Evolutionary conservation across 345 rosid species (phyloP), one percentile per base, ranked within the genome.

Genomic region (Salix arbutifolia): DNA sequence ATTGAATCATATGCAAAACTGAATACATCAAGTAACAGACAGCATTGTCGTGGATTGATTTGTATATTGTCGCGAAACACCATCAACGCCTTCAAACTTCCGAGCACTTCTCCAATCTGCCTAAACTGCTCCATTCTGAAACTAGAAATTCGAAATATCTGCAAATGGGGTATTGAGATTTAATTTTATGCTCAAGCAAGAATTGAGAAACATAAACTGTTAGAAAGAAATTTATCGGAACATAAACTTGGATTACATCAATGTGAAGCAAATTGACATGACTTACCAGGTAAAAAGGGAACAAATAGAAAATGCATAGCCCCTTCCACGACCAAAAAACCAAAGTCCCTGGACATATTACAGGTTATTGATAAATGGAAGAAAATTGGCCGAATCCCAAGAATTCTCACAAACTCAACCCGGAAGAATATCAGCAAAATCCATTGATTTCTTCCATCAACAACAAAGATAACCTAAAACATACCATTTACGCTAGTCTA

Each of bases 21-120:
- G 78, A 69, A 81, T 9, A 77, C 23, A 52, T 81, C 81, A 18
- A 77, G 30, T 78, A 81, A 62, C 38, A 81, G 64, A 14, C 30
- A 62, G 71, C 84, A 77, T 40, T 81, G 78, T 67, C 84, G 71
- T 64, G 71, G 78, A 74, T 81, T 81, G 78, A 77, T 77, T 70
- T 69, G 68, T 21, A 81, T 77, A 64, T 65, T 74, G 64, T 74
- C 81, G 1, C 76, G 76, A 70, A 81, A 81, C 21, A 74, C 65
- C 84, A 77, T 81, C 46, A 74, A 42, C 14, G 78, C 78, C 72
- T 74, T 81, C 72, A 81, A 21, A 44, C 81, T 65, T 37, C 84
- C 84, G 14, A 81, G 35, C 19, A 56, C 73, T 46, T 81, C 81
- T 25, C 84, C 84, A 13, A 81, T 77, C 67, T 56, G 78, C 62